phyloP scores from a whole-genome alignment of 345 rosid species.

The Bruguiera sexangula region DNA sequence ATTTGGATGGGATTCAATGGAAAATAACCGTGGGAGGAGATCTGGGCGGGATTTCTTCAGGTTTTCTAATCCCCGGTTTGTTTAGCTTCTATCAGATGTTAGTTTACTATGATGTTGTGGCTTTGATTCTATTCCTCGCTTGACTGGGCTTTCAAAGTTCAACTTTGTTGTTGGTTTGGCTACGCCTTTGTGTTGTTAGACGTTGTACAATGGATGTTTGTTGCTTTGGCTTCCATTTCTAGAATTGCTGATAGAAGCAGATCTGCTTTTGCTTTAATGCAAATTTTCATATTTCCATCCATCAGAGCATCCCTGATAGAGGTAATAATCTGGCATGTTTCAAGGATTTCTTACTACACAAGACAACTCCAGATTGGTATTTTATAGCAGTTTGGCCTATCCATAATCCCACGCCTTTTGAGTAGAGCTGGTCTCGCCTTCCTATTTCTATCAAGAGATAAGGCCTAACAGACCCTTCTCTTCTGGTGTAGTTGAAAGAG shows the following conservation, averaged over 20 bases:
- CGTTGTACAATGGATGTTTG: conserved; percentile 20
- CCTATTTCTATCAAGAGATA: conserved; percentile 13
- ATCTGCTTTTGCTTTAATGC: conserved; percentile 10
- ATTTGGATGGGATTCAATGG: conserved; percentile 44
- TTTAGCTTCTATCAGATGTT: conserved; percentile 26
- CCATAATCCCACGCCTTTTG: conserved; percentile 16
- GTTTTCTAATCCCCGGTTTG: conserved; percentile 43
- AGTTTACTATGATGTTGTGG: conserved; percentile 1
- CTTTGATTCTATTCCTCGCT: conserved; percentile 21
- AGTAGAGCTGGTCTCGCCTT: conserved; percentile 2
- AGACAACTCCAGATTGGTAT: conserved; percentile 14
- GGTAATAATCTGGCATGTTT: conserved; percentile 10
- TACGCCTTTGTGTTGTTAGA: conserved; percentile 19
- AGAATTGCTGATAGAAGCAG: conserved; percentile 27
- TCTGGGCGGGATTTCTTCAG: conserved; percentile 39
- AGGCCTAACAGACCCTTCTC: neutral
- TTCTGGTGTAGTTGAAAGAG: conserved; percentile 25
- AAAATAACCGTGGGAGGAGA: conserved; percentile 35
- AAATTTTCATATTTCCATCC: conserved; percentile 15
- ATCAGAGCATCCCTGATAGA: conserved; percentile 23
- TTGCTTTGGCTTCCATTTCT: conserved; percentile 17
- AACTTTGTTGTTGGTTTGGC: conserved; percentile 29
- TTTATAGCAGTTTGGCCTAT: neutral
- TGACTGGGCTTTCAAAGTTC: conserved; percentile 35
- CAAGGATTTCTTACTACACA: conserved; percentile 11